Evolutionary conservation across 2,329 filamentous ascomycete species (phyloP).

Genomic region (Pseudopyrenochaeta lycopersici): DNA sequence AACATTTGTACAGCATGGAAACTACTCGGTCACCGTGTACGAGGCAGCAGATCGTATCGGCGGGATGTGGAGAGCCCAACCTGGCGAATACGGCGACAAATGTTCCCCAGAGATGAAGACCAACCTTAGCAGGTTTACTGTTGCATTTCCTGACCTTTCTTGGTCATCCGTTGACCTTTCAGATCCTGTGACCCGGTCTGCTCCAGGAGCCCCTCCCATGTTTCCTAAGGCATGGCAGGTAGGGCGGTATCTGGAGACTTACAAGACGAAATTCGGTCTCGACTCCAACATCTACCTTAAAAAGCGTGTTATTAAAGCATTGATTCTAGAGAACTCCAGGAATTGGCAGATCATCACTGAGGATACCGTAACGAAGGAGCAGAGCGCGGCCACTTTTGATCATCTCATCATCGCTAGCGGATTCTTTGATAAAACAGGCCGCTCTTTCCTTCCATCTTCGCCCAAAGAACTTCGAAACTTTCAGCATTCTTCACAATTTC

Average conservation of each 20-base stretch:
- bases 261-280: slow-evolving; percentile 66
- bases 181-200: slow-evolving; percentile 9
- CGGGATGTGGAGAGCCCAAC: slow-evolving; percentile 74
- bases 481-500: slow-evolving; percentile 42
- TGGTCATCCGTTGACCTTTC: slow-evolving; percentile 65
- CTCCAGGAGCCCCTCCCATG: slow-evolving; percentile 59
- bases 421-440: slow-evolving; percentile 67
- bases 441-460: slow-evolving; percentile 20
- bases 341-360: slow-evolving; percentile 33
- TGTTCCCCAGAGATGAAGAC: slow-evolving; percentile 67
- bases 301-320: slow-evolving; percentile 43
- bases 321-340: slow-evolving; percentile 16
- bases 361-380: slow-evolving; percentile 19
- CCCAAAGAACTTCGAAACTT: slow-evolving; percentile 14
- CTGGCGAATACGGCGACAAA: slow-evolving; percentile 63
- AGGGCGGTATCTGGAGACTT: slow-evolving; percentile 74
- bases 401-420: slow-evolving; percentile 77
- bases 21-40: slow-evolving; percentile 74
- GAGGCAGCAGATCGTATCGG: slow-evolving; percentile 73
- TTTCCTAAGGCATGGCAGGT: slow-evolving; percentile 82
- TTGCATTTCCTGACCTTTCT: slow-evolving; percentile 70
- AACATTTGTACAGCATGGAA: slow-evolving; percentile 70
- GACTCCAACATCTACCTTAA: slow-evolving; percentile 61
- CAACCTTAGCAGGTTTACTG: slow-evolving; percentile 81
- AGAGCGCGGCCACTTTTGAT: slow-evolving; percentile 63